Conservation (phyloP, 139 green algal species). For the Volvox africanus region DNA sequence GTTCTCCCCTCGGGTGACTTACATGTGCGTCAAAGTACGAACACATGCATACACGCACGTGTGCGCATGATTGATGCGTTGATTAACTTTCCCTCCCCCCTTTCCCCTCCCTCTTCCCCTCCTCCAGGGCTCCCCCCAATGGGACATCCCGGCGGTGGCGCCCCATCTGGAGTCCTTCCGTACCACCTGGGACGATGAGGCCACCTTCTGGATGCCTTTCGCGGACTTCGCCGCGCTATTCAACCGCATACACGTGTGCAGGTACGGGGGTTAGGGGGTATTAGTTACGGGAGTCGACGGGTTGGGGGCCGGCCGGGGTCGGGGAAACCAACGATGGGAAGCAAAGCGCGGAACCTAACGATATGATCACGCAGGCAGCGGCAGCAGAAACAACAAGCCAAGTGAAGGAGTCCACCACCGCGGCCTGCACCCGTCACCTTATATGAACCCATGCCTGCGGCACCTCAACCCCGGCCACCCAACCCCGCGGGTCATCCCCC, state of each 20-base stretch:
- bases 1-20: no score
- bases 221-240: conserved; percentile 61
- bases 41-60: no score
- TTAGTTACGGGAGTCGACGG: not conserved
- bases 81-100: not conserved
- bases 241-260: conserved; percentile 66
- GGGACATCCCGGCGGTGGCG: conserved; percentile 11
- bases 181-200: conserved; percentile 49
- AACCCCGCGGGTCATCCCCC: not conserved
- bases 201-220: conserved; percentile 65
- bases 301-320: no score
- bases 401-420: not conserved
- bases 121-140: conserved; percentile 50
- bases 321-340: no score
- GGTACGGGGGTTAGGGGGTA: no score
- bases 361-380: not conserved
- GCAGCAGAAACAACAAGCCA: not conserved
- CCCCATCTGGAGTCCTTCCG: conserved; percentile 23
- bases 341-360: not conserved
- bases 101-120: not conserved
- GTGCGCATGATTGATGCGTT: no score
- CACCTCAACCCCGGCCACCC: not conserved
- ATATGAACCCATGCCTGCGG: not conserved
- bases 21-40: no score
- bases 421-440: not conserved